phyloP scores from a whole-genome alignment of 106 monocot species.

The Allium sativum region DNA sequence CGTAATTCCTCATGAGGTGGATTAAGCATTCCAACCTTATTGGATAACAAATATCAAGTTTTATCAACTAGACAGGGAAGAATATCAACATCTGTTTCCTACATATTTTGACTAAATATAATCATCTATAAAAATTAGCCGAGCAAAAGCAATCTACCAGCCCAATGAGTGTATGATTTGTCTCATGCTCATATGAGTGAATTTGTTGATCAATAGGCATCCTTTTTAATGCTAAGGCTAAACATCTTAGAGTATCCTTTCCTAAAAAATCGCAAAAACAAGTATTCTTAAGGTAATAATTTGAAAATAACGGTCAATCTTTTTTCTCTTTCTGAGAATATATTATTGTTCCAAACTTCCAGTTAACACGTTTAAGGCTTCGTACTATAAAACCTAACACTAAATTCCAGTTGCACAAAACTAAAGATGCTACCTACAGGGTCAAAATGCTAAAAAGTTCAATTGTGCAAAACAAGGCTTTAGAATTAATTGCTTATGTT shows the following conservation, averaged over 20 bases:
- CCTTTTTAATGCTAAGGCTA: slow-evolving; percentile 87
- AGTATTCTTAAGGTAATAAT: too few species aligned
- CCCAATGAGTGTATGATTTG: slow-evolving; percentile 96
- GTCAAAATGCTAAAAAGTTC: neutral
- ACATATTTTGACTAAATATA: too few species aligned
- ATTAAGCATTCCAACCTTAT: slow-evolving; percentile 97
- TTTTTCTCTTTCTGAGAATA: too few species aligned
- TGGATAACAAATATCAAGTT: slow-evolving; percentile 10
- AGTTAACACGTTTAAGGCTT: too few species aligned
- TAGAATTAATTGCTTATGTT: too few species aligned
- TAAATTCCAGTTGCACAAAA: too few species aligned
- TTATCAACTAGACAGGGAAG: too few species aligned
- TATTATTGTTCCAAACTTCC: too few species aligned
- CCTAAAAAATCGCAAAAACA: slow-evolving; percentile 62
- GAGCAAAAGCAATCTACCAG: slow-evolving; percentile 33
- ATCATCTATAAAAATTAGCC: neutral
- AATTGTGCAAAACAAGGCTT: too few species aligned
- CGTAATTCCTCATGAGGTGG: slow-evolving; percentile 94
- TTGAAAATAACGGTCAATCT: too few species aligned
- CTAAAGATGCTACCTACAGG: neutral
- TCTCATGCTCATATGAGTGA: slow-evolving; percentile 73
- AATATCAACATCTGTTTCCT: too few species aligned
- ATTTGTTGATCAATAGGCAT: slow-evolving; percentile 81
- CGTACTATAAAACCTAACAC: too few species aligned
- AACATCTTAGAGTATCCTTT: slow-evolving; percentile 84